These are phyloP conservation scores for Mycosphaerella sp. DNA, from an alignment of 2,329 filamentous ascomycete genomes.

Conservation along the genomic window DNA sequence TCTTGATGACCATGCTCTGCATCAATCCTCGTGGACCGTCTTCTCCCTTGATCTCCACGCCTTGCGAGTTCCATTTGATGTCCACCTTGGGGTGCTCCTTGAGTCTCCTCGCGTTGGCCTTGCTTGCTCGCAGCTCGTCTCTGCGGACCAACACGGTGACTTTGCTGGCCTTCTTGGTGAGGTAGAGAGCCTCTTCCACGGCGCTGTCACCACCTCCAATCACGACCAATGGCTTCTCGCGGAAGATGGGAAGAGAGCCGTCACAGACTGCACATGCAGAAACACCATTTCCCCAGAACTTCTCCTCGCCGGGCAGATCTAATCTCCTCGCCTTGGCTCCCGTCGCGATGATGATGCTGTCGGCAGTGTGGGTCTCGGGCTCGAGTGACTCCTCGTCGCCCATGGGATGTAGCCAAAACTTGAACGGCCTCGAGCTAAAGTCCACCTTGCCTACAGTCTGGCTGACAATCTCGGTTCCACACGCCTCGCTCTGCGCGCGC, in stretches of 20 bases:
- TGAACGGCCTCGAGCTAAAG: slow-evolving; percentile 77
- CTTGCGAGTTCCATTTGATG: slow-evolving; percentile 77
- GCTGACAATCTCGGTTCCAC: slow-evolving; percentile 86
- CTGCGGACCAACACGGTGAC: slow-evolving; percentile 89
- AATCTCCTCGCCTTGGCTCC: slow-evolving; percentile 86
- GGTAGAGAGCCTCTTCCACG: slow-evolving; percentile 92
- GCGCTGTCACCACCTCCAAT: slow-evolving; percentile 96
- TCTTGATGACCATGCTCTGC: slow-evolving; percentile 77
- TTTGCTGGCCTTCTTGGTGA: slow-evolving; percentile 95
- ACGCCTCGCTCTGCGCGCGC: slow-evolving; percentile 82
- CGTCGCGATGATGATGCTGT: slow-evolving; percentile 88
- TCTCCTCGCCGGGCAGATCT: slow-evolving; percentile 77
- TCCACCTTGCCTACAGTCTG: slow-evolving; percentile 91
- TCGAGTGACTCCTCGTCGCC: slow-evolving; percentile 73
- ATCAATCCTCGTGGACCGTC: slow-evolving; percentile 69
- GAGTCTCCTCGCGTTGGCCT: slow-evolving; percentile 84
- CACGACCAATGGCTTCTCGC: slow-evolving; percentile 89
- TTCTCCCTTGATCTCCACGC: slow-evolving; percentile 77
- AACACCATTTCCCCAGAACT: slow-evolving; percentile 96
- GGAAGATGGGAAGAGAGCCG: slow-evolving; percentile 93
- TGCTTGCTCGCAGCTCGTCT: slow-evolving; percentile 79
- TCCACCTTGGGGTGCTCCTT: slow-evolving; percentile 81
- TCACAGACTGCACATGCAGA: slow-evolving; percentile 97
- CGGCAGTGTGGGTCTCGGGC: slow-evolving; percentile 71
- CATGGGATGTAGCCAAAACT: slow-evolving; percentile 65